Base-by-base conservation (phyloP, 2,329 filamentous ascomycete species). In the Aaosphaeria arxii region DNA sequence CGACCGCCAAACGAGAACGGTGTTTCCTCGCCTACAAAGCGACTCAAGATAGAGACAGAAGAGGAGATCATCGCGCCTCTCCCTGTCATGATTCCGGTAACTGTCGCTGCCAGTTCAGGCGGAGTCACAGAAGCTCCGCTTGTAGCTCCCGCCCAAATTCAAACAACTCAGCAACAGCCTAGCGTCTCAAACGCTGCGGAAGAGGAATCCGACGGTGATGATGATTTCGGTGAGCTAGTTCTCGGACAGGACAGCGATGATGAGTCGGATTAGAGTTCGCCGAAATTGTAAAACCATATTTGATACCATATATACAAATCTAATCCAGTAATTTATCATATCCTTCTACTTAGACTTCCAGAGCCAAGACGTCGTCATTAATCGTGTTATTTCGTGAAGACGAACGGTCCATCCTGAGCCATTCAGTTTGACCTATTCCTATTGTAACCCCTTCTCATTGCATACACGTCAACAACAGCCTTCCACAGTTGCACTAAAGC, bases 181-280 rank as follows among this genome's bases (percentile, higher is more conserved):
- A n/a, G n/a, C 33, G 4, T 4, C 33, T 36, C 33, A 4, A n/a
- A 36, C 33, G 33, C 7, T 36, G 33, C 17, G 3, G 17, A 24
- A 24, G 17, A 24, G 17, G 17, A 24, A 24, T 24, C 17, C 29
- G 64, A 69, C 28, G 63, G 66, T 29, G 62, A 64, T 24, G 64
- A 64, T 30, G 61, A 67, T 48, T 59, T 63, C 42, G 61, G 67
- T 30, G 56, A 61, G 7, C 47, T 70, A 5, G 64, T 67, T 1
- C 51, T 70, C 30, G 67, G 66, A 2, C 65, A 65, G 43, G 67
- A 70, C 32, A 67, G 61, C 1, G 67, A 69, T 42, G 63, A 68
- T 2, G 67, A 70, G 6, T 67, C 64, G 1, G 64, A 68, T 9
- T 24, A 24, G 17, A 24, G 17, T 24, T 24, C 17, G 2, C 17